Evolutionary conservation across 176 grass and related monocot genomes (phyloP), one percentile per base, ranked within the genome.

Genomic region (Chrysopogon serrulatus): DNA sequence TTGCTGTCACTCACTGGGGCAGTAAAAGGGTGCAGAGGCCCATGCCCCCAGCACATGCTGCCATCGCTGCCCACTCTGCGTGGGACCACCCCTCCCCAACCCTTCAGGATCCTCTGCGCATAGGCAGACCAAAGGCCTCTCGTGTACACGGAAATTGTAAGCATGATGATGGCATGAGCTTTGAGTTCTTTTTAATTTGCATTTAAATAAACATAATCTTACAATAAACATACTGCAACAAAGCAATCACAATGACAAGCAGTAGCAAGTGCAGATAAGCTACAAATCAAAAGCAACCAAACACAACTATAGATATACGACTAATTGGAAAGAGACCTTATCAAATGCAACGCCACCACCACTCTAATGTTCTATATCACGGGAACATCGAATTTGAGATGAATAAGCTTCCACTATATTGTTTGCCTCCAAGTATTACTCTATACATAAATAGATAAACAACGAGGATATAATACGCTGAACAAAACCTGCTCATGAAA

Each of bases 41-140:
- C 83, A 85, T 82, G 78, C 83, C 63, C 30, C 87, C 71, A 41
- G 85, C 83, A 86, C 83, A 86, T 90, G 88, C 72, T 73, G 74
- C 42, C 85, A 65, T 64, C 73, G 43, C 77, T 70, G 49, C 71
- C 88, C 71, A 86, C 88, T 82, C 51, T 81, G 53, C 26, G 42
- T 85, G 82, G 88, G 83, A 71, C 88, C 82, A 70, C 49, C 0
- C 1, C 21, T 10, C 14, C 48, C 68, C 17, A 1, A 10, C 17
- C 14, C 32, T 3, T 1, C 0, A 17, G 72, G 88, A 90, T 90
- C 88, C 63, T 90, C 88, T 90, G 21, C 34, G 86, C 42, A 1
- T 10, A 33, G 24, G n/a, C 23, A 60, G 19, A 3, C 12, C 28
- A 30, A 8, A 78, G 11, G 32, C 23, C 72, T 23, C 8, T 23